Conservation (phyloP, 371 early-diverging fungal genomes). For the Lichtheimia corymbifera region DNA sequence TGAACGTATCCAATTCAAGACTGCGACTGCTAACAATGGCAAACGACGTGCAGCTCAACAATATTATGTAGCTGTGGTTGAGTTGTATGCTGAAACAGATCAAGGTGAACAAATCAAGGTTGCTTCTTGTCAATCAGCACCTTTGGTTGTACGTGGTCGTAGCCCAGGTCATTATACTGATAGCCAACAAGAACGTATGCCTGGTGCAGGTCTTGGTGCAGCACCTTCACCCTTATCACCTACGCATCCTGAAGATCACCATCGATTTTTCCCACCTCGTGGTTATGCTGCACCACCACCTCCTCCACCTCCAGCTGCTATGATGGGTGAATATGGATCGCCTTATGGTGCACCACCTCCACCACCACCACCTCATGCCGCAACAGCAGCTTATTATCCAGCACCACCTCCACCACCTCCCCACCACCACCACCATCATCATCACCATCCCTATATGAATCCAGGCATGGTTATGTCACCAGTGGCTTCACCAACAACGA, state of each 20-base stretch:
- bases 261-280: not conserved
- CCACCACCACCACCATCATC: not conserved
- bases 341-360: not conserved
- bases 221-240: slow-evolving; percentile 1
- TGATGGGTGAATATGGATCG: not conserved
- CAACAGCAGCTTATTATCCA: not conserved
- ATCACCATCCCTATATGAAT: not conserved
- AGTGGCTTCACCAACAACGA: not conserved
- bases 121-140: slow-evolving; percentile 75
- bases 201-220: not conserved
- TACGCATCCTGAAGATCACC: slow-evolving; percentile 2
- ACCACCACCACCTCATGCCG: not conserved
- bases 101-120: slow-evolving; percentile 54
- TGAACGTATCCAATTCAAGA: slow-evolving; percentile 95
- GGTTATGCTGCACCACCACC: not conserved
- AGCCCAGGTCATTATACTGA: slow-evolving; percentile 92
- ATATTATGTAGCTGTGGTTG: slow-evolving; percentile 78
- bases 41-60: slow-evolving; percentile 90
- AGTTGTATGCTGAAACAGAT: slow-evolving; percentile 69
- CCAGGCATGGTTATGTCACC: not conserved
- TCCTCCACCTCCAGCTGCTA: not conserved
- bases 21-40: slow-evolving; percentile 93
- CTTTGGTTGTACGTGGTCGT: slow-evolving; percentile 91
- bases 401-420: not conserved
- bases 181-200: slow-evolving; percentile 24